Conservation (phyloP, 2,329 filamentous ascomycete genomes). For the Hymenoscyphus scutula region DNA sequence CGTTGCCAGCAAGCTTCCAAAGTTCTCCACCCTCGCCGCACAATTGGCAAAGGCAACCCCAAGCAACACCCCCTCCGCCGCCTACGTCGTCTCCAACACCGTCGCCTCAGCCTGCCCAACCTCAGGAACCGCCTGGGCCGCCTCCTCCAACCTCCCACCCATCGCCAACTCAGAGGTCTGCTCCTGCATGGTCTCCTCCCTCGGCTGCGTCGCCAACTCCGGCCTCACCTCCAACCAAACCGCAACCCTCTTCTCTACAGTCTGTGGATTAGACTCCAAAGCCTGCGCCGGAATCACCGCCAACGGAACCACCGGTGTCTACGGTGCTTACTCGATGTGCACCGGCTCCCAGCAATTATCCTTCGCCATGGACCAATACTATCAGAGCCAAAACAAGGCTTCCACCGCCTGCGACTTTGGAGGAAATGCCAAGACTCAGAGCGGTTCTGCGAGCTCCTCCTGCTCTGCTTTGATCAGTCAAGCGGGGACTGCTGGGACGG, state of each 20-base stretch:
- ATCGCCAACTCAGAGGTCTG: constrained; percentile 77
- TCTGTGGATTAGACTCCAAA: constrained; percentile 59
- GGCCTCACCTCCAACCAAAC: constrained; percentile 57
- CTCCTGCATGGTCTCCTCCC: constrained; percentile 75
- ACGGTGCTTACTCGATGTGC: constrained; percentile 80
- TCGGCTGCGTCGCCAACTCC: constrained; percentile 66
- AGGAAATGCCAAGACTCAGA: constrained; percentile 58
- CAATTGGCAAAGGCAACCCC: constrained; percentile 69
- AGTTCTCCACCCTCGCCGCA: constrained; percentile 71
- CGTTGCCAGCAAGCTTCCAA: constrained; percentile 63
- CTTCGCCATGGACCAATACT: constrained; percentile 73
- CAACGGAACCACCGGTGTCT: constrained; percentile 65
- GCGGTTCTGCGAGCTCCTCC: constrained; percentile 44
- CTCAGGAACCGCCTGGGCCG: constrained; percentile 64
- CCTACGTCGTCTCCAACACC: constrained; percentile 74
- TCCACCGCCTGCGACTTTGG: constrained; percentile 67
- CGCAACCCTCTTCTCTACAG: constrained; percentile 67
- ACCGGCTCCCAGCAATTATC: constrained; percentile 66
- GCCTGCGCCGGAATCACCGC: constrained; percentile 67
- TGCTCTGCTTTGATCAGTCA: constrained; percentile 61
- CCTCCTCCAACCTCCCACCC: constrained; percentile 71
- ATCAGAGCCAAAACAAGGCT: constrained; percentile 53
- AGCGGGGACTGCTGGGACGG: constrained; percentile 61
- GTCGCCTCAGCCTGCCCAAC: constrained; percentile 68
- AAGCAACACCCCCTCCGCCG: constrained; percentile 59